Conservation (phyloP, 192 early-diverging fungal species). For the Tieghemiomyces parasiticus region DNA sequence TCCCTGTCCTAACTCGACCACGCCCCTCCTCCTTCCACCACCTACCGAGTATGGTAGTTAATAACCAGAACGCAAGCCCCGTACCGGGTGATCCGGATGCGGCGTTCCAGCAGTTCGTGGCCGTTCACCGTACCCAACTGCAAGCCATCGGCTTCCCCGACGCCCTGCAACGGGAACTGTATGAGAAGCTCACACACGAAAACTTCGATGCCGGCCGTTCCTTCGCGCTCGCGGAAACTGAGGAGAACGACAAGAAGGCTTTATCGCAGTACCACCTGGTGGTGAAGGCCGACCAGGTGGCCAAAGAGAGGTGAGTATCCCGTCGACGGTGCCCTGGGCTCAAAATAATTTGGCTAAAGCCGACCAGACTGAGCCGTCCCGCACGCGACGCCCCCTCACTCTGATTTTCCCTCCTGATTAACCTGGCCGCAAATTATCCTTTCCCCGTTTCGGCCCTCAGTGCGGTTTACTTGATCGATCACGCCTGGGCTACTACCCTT, state of each 20-base stretch:
- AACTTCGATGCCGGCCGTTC: neutral
- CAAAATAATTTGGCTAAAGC: neutral
- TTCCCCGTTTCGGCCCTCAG: constrained; percentile 13
- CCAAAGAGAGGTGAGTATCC: neutral
- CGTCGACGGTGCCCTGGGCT: no score
- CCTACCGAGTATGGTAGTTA: no score
- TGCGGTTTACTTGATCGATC: constrained; percentile 38
- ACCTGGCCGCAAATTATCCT: neutral
- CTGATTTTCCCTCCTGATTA: neutral
- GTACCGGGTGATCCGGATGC: no score
- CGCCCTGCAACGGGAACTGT: neutral
- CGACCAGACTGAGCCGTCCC: neutral
- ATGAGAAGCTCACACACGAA: neutral
- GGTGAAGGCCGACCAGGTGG: neutral
- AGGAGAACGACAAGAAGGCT: neutral
- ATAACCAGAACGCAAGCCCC: no score
- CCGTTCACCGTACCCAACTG: constrained; percentile 1
- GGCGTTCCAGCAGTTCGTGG: neutral
- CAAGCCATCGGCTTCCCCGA: neutral
- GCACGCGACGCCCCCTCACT: neutral
- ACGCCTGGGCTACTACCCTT: constrained; percentile 41
- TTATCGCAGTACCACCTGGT: neutral
- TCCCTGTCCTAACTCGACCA: no score
- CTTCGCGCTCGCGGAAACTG: neutral
- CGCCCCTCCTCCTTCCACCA: no score